Conservation (phyloP, 331 rosid species). For the Erythrophleum ivorense region DNA sequence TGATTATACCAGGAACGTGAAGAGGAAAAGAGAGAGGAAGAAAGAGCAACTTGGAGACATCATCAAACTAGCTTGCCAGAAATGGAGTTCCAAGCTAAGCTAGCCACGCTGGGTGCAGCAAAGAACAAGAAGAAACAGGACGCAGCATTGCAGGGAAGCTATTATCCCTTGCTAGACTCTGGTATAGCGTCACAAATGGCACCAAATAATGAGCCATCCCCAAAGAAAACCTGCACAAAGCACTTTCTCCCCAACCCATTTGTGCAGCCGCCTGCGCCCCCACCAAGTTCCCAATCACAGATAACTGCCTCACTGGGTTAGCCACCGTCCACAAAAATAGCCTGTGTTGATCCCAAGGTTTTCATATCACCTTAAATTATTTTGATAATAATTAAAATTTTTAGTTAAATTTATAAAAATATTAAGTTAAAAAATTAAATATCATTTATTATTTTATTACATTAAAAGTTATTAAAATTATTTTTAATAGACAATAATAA, state of each 20-base stretch:
- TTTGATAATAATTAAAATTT: too few species aligned
- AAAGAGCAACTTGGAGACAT: constrained; percentile 59
- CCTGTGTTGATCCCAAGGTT: not conserved
- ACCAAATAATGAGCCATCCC: constrained; percentile 67
- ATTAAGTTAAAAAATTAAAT: too few species aligned
- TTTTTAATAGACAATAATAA: too few species aligned
- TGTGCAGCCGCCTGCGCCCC: constrained; percentile 54
- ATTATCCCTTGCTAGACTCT: constrained; percentile 51
- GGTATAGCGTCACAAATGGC: constrained; percentile 63
- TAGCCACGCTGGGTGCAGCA: constrained; percentile 64
- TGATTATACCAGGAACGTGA: constrained; percentile 57
- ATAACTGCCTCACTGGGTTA: constrained; percentile 58
- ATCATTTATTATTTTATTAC: too few species aligned
- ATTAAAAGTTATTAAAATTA: too few species aligned
- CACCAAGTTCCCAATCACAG: constrained; percentile 60
- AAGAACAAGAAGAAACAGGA: constrained; percentile 68
- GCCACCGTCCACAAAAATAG: constrained; percentile 50
- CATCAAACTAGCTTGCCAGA: constrained; percentile 47
- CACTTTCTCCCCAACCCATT: constrained; percentile 62
- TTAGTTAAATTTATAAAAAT: too few species aligned
- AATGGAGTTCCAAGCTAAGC: constrained; percentile 61
- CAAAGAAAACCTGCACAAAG: constrained; percentile 52
- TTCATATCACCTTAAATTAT: too few species aligned
- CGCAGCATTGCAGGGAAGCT: constrained; percentile 49
- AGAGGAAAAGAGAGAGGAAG: constrained; percentile 68